These are phyloP conservation scores for Nigrograna mackinnonii DNA, from an alignment of 2,329 filamentous ascomycete species.

Conservation along the genomic window DNA sequence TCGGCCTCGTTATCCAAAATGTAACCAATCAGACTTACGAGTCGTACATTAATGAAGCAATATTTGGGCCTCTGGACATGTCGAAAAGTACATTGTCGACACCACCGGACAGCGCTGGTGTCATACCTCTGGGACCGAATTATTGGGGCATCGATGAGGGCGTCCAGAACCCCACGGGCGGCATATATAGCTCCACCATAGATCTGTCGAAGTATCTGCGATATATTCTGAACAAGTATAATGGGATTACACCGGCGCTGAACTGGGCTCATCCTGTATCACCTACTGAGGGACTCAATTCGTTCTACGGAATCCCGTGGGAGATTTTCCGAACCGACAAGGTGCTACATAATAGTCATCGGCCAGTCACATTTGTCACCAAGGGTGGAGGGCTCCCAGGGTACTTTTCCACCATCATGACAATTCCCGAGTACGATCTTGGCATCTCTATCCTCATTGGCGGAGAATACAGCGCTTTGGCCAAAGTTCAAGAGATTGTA, in stretches of 20 bases:
- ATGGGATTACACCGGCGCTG: slow-evolving; percentile 42
- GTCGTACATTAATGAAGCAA: slow-evolving; percentile 42
- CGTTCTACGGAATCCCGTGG: slow-evolving; percentile 53
- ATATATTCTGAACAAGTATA: slow-evolving; percentile 47
- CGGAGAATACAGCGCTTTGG: slow-evolving; percentile 23
- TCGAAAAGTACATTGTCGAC: slow-evolving; percentile 25
- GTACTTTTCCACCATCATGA: slow-evolving; percentile 45
- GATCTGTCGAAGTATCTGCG: slow-evolving; percentile 50
- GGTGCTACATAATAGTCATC: slow-evolving; percentile 37
- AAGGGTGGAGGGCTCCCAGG: slow-evolving; percentile 49
- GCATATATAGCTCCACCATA: slow-evolving; percentile 45
- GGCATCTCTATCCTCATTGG: slow-evolving; percentile 46
- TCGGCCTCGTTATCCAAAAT: slow-evolving; percentile 45
- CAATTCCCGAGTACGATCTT: slow-evolving; percentile 49
- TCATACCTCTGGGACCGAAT: slow-evolving; percentile 38
- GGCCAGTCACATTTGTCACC: slow-evolving; percentile 49
- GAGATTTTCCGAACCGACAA: slow-evolving; percentile 49
- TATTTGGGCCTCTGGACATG: slow-evolving; percentile 43
- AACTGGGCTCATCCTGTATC: slow-evolving; percentile 51
- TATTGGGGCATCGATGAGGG: slow-evolving; percentile 49
- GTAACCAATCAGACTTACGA: slow-evolving; percentile 41
- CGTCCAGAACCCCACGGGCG: slow-evolving; percentile 48
- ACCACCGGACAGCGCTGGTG: slow-evolving; percentile 40
- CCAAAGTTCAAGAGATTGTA: slow-evolving; percentile 31
- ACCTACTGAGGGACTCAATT: slow-evolving; percentile 36